Evolutionary conservation across 495 filamentous ascomycete species (phyloP), one percentile per base, ranked within the genome.

Genomic region (Aspergillus nanangensis): DNA sequence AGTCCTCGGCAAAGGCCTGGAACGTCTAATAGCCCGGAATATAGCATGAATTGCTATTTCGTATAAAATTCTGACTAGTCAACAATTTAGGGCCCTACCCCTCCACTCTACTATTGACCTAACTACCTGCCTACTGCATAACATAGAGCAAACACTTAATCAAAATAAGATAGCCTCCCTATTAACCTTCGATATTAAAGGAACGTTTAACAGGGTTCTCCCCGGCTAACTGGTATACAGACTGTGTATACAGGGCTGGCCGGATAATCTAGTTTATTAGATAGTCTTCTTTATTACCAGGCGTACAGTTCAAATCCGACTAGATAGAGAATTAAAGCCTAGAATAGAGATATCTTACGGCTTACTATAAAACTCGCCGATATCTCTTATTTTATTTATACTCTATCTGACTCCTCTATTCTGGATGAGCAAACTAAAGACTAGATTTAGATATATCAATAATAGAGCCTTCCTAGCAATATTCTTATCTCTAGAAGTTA

Each of bases 301-400:
- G 7, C 32, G 41, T 13, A 21, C 40, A 37, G 47, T 39, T 9
- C 24, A 8, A 8, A 37, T 50, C 20, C 25, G 17, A 15, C 43
- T 50, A 3, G 47, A 47, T 34, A 31, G 41, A 15, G 18, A 34
- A 15, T 29, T 19, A 15, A 32, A 43, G 20, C 23, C 40, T 14
- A 19, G n/a, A 8, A 20, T 34, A 18, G 42, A 20, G n/a, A 19
- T 50, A 14, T 19, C 29, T 3, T 14, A 15, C 13, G 43, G 47
- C n/a, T 31, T 50, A 22, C 50, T 46, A 17, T 46, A 52, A 37
- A 46, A 37, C 9, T 52, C 50, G n/a, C 50, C 39, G 13, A 44
- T 50, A 13, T 52, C 39, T 8, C 50, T 27, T 18, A 52, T 48
- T 22, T 27, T 52, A 8, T 52, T 52, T 13, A 29, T 50, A 11